Conservation (phyloP, 2,329 filamentous ascomycete genomes). For the Epicoccum sorghinum region DNA sequence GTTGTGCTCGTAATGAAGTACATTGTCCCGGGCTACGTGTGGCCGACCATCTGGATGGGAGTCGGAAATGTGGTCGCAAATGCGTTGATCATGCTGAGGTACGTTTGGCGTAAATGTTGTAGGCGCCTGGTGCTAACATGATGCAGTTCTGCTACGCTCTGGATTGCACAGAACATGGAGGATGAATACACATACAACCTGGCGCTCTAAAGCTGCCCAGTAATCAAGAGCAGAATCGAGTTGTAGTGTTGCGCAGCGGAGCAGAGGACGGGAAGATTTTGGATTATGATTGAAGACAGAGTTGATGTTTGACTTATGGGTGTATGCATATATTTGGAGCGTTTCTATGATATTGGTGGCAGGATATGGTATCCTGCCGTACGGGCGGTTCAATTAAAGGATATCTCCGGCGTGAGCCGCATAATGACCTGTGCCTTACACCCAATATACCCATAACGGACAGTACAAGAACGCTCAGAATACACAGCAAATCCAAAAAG, state of each 20-base stretch:
- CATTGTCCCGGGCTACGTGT: slow-evolving; percentile 63
- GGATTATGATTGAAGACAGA: slow-evolving; percentile 5
- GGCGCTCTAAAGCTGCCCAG: slow-evolving; percentile 55
- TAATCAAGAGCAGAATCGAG: not conserved
- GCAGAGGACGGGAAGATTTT: not conserved
- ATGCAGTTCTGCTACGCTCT: slow-evolving; percentile 66
- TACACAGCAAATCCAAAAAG: slow-evolving; percentile 20
- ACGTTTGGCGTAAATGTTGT: slow-evolving; percentile 31
- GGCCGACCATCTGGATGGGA: slow-evolving; percentile 70
- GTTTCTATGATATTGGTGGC: slow-evolving; percentile 6
- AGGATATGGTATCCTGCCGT: not conserved
- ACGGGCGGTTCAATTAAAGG: slow-evolving; percentile 1
- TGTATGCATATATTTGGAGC: slow-evolving; percentile 19
- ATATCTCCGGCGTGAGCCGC: slow-evolving; percentile 4
- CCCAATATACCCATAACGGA: slow-evolving; percentile 16
- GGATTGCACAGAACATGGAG: slow-evolving; percentile 75
- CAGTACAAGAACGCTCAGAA: slow-evolving; percentile 37
- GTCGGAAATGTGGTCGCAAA: slow-evolving; percentile 71
- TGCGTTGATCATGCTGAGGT: slow-evolving; percentile 71
- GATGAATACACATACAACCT: slow-evolving; percentile 75
- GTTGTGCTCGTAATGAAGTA: slow-evolving; percentile 73
- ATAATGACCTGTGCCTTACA: not conserved
- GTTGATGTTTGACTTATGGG: slow-evolving; percentile 5
- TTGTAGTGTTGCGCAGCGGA: not conserved
- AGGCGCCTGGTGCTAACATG: slow-evolving; percentile 26